These are phyloP conservation scores for Cryptosporidium baileyi DNA, from an alignment of 169 alveolate species.

Conservation along the genomic window DNA sequence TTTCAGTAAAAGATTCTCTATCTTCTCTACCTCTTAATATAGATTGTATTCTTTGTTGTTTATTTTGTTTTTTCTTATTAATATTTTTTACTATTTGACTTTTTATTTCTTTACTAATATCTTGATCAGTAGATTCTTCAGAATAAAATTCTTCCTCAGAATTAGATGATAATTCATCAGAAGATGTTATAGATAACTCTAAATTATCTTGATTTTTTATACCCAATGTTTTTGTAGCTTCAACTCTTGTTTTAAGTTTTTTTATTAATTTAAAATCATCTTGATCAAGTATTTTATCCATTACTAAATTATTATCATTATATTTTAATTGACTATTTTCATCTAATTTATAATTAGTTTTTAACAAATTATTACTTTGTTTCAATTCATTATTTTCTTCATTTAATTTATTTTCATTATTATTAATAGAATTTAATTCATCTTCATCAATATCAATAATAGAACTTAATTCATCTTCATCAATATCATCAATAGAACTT, in stretches of 20 bases:
- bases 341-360: not conserved
- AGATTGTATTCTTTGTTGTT: slow-evolving; percentile 33
- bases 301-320: not conserved
- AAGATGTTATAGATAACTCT: not conserved
- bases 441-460: too few relatives aligned
- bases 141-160: not conserved
- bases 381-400: not conserved
- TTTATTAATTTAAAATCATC: slow-evolving; percentile 70
- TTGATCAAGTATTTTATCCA: slow-evolving; percentile 70
- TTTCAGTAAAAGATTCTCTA: slow-evolving; percentile 55
- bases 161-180: not conserved
- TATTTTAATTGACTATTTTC: not conserved
- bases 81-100: not conserved
- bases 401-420: not conserved
- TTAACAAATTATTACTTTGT: not conserved
- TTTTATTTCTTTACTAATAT: slow-evolving; percentile 11
- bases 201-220: not conserved
- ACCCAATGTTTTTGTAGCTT: slow-evolving; percentile 46
- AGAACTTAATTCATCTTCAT: not conserved
- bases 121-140: not conserved
- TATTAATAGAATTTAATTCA: not conserved
- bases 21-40: slow-evolving; percentile 42
- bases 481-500: not conserved
- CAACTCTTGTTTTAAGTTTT: slow-evolving; percentile 66
- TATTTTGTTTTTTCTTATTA: not conserved